phyloP scores from a whole-genome alignment of 192 early-diverging fungal genomes.

The Oehlia diaphana region DNA sequence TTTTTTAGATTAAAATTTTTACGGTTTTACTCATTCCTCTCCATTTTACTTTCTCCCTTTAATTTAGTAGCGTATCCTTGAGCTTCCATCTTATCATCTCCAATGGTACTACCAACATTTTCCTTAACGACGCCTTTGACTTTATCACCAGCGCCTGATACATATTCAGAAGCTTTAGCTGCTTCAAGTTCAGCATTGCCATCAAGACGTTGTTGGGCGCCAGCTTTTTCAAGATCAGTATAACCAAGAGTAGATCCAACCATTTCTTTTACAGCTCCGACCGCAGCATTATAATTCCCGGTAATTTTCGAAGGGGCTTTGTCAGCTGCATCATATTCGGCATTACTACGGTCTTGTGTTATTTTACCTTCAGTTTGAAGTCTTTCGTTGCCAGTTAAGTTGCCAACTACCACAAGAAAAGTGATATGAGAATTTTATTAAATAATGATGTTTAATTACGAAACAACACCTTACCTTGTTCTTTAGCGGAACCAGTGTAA shows the following conservation, averaged over 20 bases:
- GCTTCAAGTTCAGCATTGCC: constrained; percentile 26
- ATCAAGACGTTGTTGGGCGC: constrained; percentile 13
- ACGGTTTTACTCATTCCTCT: not conserved
- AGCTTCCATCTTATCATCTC: not conserved
- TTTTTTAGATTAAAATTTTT: too few relatives aligned
- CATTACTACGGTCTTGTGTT: not conserved
- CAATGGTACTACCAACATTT: not conserved
- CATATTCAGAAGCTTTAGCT: not conserved
- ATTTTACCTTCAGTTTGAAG: not conserved
- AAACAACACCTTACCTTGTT: not conserved
- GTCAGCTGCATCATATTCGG: not conserved
- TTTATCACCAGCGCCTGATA: constrained; percentile 3
- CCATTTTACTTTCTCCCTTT: not conserved
- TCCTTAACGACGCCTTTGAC: not conserved
- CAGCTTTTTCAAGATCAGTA: not conserved
- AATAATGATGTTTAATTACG: not conserved
- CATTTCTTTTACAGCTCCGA: constrained; percentile 28
- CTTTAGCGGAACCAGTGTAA: not conserved
- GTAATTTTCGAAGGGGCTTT: not conserved
- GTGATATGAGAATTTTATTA: not conserved
- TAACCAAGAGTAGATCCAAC: constrained; percentile 19
- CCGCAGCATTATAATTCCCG: constrained; percentile 13
- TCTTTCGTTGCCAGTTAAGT: not conserved
- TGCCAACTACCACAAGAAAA: not conserved
- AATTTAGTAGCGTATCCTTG: not conserved